Conservation (phyloP, 306 rosid genomes). For the Gastrolobium villosum region DNA sequence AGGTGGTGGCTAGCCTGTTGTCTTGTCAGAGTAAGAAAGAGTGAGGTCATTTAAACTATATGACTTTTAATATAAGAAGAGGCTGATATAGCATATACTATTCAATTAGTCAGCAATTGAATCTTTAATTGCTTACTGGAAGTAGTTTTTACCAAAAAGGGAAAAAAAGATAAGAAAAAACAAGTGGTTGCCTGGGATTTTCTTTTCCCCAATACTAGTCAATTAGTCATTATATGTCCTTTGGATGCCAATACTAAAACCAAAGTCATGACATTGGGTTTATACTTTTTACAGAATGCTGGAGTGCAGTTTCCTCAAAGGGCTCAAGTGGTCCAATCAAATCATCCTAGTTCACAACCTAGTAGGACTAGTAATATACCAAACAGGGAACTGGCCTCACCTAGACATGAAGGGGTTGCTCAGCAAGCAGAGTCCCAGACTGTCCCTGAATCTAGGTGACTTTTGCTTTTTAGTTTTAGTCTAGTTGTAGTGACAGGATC, state of each 20-base stretch:
- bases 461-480: conserved; percentile 42
- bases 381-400: conserved; percentile 63
- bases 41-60: not conserved
- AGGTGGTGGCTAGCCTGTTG: not conserved
- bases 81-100: conserved; percentile 1
- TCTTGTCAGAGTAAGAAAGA: conserved; percentile 34
- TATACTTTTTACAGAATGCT: conserved; percentile 73
- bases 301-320: conserved; percentile 90
- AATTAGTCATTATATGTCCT: conserved; percentile 6
- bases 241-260: conserved; percentile 25
- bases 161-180: not conserved
- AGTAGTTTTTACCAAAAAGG: not conserved
- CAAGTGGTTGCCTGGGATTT: not conserved
- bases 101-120: conserved; percentile 25
- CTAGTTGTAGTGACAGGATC: conserved; percentile 31
- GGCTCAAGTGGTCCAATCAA: conserved; percentile 62
- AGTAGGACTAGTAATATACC: conserved; percentile 48
- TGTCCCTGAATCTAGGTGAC: conserved; percentile 88
- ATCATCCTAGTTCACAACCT: conserved; percentile 63
- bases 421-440: conserved; percentile 62
- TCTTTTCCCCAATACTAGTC: not conserved
- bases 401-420: conserved; percentile 60
- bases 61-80: conserved; percentile 19
- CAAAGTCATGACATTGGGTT: conserved; percentile 24
- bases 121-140: conserved; percentile 10